Conservation (phyloP, 1,284 basidiomycete genomes). For the Ganoderma sinense region DNA sequence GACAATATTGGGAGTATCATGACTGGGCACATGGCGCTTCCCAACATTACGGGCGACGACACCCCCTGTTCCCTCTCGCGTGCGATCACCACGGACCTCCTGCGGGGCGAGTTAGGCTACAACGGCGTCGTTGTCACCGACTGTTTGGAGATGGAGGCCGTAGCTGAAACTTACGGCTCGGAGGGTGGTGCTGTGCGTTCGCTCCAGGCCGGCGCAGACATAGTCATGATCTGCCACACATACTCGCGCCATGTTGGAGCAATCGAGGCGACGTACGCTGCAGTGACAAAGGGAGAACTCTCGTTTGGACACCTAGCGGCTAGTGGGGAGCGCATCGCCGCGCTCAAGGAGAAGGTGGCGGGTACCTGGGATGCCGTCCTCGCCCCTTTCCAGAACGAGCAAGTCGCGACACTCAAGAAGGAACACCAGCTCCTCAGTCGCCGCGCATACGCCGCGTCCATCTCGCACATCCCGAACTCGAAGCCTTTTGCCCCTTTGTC, state of each 20-base stretch:
- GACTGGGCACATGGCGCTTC: slow-evolving; percentile 77
- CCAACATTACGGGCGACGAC: slow-evolving; percentile 57
- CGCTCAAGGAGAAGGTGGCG: slow-evolving; percentile 58
- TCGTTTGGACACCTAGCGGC: slow-evolving; percentile 45
- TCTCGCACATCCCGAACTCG: slow-evolving; percentile 54
- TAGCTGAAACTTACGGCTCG: slow-evolving; percentile 59
- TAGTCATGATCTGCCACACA: slow-evolving; percentile 77
- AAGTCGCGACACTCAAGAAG: slow-evolving; percentile 47
- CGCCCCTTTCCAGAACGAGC: slow-evolving; percentile 35
- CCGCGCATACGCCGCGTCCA: slow-evolving; percentile 55
- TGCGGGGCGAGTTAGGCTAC: slow-evolving; percentile 57
- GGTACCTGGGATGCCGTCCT: slow-evolving; percentile 54
- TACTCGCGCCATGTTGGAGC: slow-evolving; percentile 60
- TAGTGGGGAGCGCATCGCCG: slow-evolving; percentile 54
- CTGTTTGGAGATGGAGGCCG: slow-evolving; percentile 77
- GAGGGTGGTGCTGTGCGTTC: slow-evolving; percentile 62
- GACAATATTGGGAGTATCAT: slow-evolving; percentile 61
- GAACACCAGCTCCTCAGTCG: slow-evolving; percentile 51
- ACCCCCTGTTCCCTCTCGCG: slow-evolving; percentile 65
- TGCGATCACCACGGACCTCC: slow-evolving; percentile 57
- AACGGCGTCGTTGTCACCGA: slow-evolving; percentile 69
- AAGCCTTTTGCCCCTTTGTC: slow-evolving; percentile 46
- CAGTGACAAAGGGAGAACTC: slow-evolving; percentile 52
- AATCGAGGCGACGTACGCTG: slow-evolving; percentile 57
- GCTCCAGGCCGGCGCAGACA: slow-evolving; percentile 67